Percentiles rank a stretch among this genome's conserved stretches.
Conservation (phyloP, 768 basidiomycete genomes). For the Arthromyces matolae region DNA sequence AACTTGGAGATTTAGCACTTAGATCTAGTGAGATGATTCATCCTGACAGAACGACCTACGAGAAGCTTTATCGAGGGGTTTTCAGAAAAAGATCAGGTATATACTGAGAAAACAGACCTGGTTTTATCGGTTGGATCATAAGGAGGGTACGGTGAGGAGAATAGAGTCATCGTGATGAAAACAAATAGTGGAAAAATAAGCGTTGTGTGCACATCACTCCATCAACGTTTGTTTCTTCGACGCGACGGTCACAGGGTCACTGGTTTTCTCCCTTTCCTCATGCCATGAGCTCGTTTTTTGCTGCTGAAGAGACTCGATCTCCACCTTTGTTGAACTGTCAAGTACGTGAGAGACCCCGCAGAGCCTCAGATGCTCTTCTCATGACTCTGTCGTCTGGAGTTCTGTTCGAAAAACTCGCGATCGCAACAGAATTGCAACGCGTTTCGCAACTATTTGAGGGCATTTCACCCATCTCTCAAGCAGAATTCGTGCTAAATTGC, state of each 20-base stretch:
- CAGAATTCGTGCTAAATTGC: slow-evolving; percentile 18
- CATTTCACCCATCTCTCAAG: slow-evolving; percentile 12
- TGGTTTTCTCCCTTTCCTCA: background rate
- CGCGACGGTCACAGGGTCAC: background rate
- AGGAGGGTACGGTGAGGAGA: slow-evolving; percentile 57
- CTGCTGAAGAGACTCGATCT: no score
- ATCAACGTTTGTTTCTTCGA: no score
- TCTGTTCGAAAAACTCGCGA: background rate
- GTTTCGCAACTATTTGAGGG: slow-evolving; percentile 11
- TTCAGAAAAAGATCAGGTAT: background rate
- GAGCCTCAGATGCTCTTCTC: background rate
- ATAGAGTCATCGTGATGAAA: slow-evolving; percentile 22
- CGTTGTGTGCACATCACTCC: background rate
- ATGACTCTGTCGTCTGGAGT: background rate
- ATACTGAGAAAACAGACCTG: slow-evolving; percentile 40
- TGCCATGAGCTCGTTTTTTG: background rate
- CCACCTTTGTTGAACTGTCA: no score
- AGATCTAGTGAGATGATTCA: background rate
- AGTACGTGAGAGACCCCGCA: background rate
- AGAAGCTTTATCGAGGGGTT: slow-evolving; percentile 48
- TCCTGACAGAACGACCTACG: slow-evolving; percentile 39
- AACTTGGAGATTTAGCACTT: slow-evolving; percentile 38
- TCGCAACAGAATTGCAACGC: slow-evolving; percentile 9
- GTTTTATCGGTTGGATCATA: slow-evolving; percentile 71
- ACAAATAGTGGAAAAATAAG: background rate